These are phyloP conservation scores for Cryptococcus sp. DNA, from an alignment of 1,284 basidiomycete species.

Conservation along the genomic window DNA sequence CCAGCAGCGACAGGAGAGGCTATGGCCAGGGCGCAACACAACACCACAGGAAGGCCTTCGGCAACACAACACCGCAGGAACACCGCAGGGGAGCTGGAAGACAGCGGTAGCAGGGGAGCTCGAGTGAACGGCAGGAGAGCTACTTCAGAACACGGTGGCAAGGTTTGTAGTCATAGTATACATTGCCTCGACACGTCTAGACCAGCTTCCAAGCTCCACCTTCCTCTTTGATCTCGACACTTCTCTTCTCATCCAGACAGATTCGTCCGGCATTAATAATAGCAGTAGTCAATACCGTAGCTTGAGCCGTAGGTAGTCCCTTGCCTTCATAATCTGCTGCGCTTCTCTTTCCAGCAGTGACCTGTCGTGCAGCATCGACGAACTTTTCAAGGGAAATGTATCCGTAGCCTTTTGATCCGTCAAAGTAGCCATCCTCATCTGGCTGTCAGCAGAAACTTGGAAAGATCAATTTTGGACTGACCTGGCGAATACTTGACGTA, in stretches of 20 bases:
- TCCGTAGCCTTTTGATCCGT: conserved; percentile 86
- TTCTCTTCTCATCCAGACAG: conserved; percentile 78
- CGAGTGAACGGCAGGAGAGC: too few species aligned
- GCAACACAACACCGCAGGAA: too few species aligned
- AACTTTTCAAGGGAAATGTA: conserved; percentile 90
- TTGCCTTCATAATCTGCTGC: conserved; percentile 68
- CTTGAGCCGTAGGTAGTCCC: conserved; percentile 76
- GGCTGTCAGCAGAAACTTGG: too few species aligned
- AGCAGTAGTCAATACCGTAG: conserved; percentile 73
- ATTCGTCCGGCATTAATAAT: conserved; percentile 86
- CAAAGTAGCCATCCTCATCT: conserved; percentile 83
- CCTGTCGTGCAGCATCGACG: conserved; percentile 56
- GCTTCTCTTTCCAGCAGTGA: conserved; percentile 64
- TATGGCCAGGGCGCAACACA: too few species aligned
- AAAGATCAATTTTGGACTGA: too few species aligned
- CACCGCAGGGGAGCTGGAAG: too few species aligned
- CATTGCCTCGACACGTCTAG: conserved; percentile 5
- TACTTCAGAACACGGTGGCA: too few species aligned
- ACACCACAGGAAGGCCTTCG: too few species aligned
- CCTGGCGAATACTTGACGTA: conserved; percentile 88
- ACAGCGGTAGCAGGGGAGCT: too few species aligned
- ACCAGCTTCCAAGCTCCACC: conserved; percentile 61
- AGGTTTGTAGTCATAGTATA: too few species aligned
- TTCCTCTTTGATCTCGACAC: conserved; percentile 68
- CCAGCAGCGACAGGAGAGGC: too few species aligned